phyloP scores from a whole-genome alignment of 805 yeast species.

The Blastobotrys robertii region DNA sequence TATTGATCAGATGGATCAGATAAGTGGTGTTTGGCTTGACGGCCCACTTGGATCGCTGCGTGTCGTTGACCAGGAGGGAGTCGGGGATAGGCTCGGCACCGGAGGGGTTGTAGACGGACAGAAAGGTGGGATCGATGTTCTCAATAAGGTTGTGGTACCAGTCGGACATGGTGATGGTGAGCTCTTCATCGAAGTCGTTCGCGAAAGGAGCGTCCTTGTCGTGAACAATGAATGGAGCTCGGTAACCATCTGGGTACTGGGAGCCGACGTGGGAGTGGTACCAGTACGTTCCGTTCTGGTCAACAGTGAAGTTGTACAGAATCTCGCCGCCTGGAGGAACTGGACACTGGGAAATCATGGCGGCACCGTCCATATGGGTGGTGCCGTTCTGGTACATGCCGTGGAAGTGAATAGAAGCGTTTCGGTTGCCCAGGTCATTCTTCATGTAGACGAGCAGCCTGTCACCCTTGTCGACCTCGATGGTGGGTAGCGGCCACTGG shows the following conservation, averaged over 20 bases:
- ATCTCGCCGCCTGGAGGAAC: constrained; percentile 67
- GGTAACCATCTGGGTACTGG: constrained; percentile 84
- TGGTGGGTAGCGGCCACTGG: constrained; percentile 78
- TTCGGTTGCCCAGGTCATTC: constrained; percentile 60
- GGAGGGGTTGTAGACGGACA: constrained; percentile 77
- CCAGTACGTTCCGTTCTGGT: constrained; percentile 90
- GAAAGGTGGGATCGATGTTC: constrained; percentile 42
- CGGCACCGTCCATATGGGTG: constrained; percentile 84
- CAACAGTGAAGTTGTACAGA: constrained; percentile 81
- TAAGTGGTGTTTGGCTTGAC: constrained; percentile 85
- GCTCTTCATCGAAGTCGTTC: constrained; percentile 69
- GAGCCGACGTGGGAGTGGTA: constrained; percentile 90
- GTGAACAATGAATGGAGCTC: constrained; percentile 55
- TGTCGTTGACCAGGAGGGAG: constrained; percentile 67
- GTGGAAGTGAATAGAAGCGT: constrained; percentile 85
- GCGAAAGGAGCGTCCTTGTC: constrained; percentile 53
- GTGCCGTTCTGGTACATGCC: constrained; percentile 80
- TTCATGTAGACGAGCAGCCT: constrained; percentile 59
- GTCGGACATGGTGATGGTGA: constrained; percentile 58
- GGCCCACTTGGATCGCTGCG: constrained; percentile 42
- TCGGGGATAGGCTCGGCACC: constrained; percentile 98
- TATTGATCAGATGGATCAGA: constrained; percentile 66
- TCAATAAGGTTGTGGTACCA: constrained; percentile 73
- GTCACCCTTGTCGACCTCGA: constrained; percentile 73
- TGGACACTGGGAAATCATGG: constrained; percentile 82